Evolutionary conservation across 2,329 filamentous ascomycete species (phyloP).

Genomic region (Trichoderma lentiforme): DNA sequence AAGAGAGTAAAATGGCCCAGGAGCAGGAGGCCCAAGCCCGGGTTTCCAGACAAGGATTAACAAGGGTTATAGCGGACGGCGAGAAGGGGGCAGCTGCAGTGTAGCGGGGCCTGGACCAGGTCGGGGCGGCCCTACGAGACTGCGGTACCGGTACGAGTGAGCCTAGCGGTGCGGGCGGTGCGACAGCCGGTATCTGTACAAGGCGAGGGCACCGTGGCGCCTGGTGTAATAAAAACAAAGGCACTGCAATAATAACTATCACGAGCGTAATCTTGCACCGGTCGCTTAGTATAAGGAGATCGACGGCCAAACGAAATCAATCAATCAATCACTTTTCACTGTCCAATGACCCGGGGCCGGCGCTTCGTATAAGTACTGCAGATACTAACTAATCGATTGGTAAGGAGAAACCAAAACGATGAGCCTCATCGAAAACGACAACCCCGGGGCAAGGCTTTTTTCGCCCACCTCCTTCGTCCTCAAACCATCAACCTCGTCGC

Average conservation of each 20-base stretch:
- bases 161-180: background rate
- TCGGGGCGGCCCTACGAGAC: constrained; percentile 6
- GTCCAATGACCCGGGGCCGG: background rate
- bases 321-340: background rate
- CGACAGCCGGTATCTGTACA: background rate
- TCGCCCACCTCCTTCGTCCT: background rate
- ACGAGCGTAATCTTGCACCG: constrained; percentile 14
- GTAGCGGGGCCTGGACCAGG: constrained; percentile 6
- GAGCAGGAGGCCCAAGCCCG: constrained; percentile 11
- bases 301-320: constrained; percentile 5
- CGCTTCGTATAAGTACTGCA: background rate
- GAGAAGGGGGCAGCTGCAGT: constrained; percentile 15
- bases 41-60: constrained; percentile 15
- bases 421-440: background rate
- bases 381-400: background rate
- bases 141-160: background rate
- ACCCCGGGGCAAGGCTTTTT: background rate
- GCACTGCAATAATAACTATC: constrained; percentile 11
- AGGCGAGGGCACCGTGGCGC: background rate
- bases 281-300: constrained; percentile 14
- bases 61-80: constrained; percentile 13
- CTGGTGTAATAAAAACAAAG: constrained; percentile 1
- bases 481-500: background rate
- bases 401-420: background rate
- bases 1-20: constrained; percentile 12